Conservation (phyloP, 805 yeast species). For the Metschnikowia cerradonensis region DNA sequence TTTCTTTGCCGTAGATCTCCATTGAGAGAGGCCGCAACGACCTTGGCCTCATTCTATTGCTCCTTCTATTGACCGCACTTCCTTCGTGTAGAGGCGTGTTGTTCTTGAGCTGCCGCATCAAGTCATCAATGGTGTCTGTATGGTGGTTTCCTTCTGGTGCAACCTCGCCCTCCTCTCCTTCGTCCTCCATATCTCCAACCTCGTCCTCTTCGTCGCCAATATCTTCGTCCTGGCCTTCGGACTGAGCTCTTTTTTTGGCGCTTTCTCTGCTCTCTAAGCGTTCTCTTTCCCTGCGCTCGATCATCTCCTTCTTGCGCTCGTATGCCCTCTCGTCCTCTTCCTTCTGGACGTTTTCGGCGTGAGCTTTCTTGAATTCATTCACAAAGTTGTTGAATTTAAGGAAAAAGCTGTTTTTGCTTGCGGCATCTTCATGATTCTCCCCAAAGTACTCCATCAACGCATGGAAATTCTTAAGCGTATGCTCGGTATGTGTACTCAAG, state of each 20-base stretch:
- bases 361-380: conserved; percentile 73
- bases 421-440: conserved; percentile 74
- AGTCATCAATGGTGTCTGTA: conserved; percentile 16
- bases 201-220: conserved; percentile 12
- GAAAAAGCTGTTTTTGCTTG: conserved; percentile 67
- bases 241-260: neutral
- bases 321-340: conserved; percentile 71
- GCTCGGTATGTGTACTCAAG: conserved; percentile 27
- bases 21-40: conserved; percentile 4
- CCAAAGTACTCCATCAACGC: conserved; percentile 80
- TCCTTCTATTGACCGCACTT: neutral
- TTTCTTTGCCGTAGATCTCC: conserved; percentile 4
- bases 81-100: conserved; percentile 2
- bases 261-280: conserved; percentile 14
- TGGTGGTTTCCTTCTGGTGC: conserved; percentile 14
- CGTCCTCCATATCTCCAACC: neutral
- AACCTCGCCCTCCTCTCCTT: conserved; percentile 11
- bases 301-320: conserved; percentile 32
- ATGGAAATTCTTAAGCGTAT: conserved; percentile 37
- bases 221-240: conserved; percentile 9
- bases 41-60: neutral
- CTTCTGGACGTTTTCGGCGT: conserved; percentile 66
- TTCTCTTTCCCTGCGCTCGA: conserved; percentile 24
- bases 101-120: conserved; percentile 14
- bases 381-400: conserved; percentile 76